These are phyloP conservation scores for Lasiodiplodia citricola DNA, from an alignment of 2,329 filamentous ascomycete species.

Conservation along the genomic window DNA sequence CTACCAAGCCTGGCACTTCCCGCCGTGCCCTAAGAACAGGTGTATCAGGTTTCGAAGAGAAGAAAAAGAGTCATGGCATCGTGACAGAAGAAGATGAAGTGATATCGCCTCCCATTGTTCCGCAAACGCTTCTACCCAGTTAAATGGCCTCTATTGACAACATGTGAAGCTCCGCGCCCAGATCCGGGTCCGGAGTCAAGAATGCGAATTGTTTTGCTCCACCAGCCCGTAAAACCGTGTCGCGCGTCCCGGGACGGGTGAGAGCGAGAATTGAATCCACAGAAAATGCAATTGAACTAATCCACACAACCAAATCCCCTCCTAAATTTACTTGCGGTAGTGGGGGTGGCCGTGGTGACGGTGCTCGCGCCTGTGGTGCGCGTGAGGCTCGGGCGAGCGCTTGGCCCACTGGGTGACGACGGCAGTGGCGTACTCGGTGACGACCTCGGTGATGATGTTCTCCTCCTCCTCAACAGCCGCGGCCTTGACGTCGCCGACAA, in stretches of 20 bases:
- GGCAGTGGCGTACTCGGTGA: slow-evolving; percentile 35
- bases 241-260: slow-evolving; percentile 9
- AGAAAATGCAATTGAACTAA: slow-evolving; percentile 10
- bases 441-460: slow-evolving; percentile 27
- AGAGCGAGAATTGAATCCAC: slow-evolving; percentile 10
- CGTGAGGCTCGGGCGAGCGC: slow-evolving; percentile 18
- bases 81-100: slow-evolving; percentile 22
- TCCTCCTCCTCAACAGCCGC: slow-evolving; percentile 2
- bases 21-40: slow-evolving; percentile 1
- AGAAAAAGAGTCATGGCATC: slow-evolving; percentile 23
- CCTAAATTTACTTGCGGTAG: slow-evolving; percentile 20
- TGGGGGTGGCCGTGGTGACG: slow-evolving; percentile 35
- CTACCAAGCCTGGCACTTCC: slow-evolving; percentile 15
- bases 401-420: slow-evolving; percentile 31
- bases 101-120: slow-evolving; percentile 24
- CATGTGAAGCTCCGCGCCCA: slow-evolving; percentile 16
- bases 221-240: not conserved
- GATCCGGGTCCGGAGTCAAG: slow-evolving; percentile 5
- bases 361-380: slow-evolving; percentile 40
- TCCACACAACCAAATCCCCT: not conserved
- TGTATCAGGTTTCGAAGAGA: not conserved
- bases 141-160: slow-evolving; percentile 24
- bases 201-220: slow-evolving; percentile 4
- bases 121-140: slow-evolving; percentile 24
- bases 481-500: slow-evolving; percentile 24